phyloP scores from a whole-genome alignment of 192 early-diverging fungal species.

The Pilaira anomala region DNA sequence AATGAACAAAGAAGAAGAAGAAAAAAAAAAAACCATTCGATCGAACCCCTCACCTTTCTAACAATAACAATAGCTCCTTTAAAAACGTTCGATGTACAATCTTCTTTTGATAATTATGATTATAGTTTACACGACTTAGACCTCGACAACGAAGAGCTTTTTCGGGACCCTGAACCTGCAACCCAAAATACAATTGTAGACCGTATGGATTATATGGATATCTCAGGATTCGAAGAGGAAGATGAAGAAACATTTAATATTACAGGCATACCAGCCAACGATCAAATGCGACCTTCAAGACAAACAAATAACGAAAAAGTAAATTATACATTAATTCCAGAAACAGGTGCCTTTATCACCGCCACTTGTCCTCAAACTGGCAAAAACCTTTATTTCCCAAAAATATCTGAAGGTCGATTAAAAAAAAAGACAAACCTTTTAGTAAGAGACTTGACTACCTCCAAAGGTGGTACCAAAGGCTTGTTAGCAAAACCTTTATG shows the following conservation, averaged over 20 bases:
- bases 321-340: conserved; percentile 42
- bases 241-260: not conserved
- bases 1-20: not conserved
- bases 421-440: conserved; percentile 5
- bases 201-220: conserved; percentile 14
- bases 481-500: conserved; percentile 22
- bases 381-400: conserved; percentile 42
- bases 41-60: too few species aligned
- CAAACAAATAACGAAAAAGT: not conserved
- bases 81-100: too few species aligned
- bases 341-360: conserved; percentile 40
- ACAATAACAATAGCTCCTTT: not conserved
- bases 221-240: not conserved
- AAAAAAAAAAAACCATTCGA: conserved; percentile 1
- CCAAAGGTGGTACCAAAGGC: not conserved
- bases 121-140: not conserved
- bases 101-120: not conserved
- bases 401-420: conserved; percentile 21
- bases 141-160: not conserved
- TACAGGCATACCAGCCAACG: not conserved
- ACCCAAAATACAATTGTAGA: not conserved
- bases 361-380: conserved; percentile 36
- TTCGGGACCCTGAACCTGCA: not conserved
- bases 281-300: too few species aligned
- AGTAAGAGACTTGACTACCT: not conserved